Percentiles rank a stretch among this genome's conserved stretches.
Conservation (phyloP, 495 filamentous ascomycete species). For the Talaromyces liani region DNA sequence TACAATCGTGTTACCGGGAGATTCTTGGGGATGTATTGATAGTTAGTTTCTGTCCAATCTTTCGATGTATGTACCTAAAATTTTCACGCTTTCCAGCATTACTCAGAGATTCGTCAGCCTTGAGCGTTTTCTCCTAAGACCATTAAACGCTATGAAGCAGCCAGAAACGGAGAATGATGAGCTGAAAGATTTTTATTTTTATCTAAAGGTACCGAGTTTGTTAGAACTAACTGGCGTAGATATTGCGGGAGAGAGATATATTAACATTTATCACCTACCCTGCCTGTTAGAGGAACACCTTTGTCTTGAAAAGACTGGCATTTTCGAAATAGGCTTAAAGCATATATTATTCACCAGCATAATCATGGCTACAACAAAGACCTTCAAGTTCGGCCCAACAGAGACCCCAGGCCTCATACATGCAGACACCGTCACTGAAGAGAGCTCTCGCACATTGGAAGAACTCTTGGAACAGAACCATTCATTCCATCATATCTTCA, state of each 20-base stretch:
- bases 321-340: neutral
- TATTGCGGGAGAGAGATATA: neutral
- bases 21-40: neutral
- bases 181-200: neutral
- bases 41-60: neutral
- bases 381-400: neutral
- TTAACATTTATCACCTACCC: neutral
- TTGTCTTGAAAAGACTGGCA: neutral
- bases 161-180: neutral
- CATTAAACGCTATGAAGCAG: neutral
- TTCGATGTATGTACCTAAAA: neutral
- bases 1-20: neutral
- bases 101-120: neutral
- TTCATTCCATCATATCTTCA: constrained; percentile 1
- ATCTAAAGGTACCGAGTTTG: neutral
- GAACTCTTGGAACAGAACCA: neutral
- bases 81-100: neutral
- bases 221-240: neutral
- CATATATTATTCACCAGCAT: neutral
- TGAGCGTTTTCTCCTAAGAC: neutral
- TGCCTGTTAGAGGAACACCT: neutral
- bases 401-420: constrained; percentile 3
- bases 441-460: constrained; percentile 1
- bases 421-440: constrained; percentile 1
- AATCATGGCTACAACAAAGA: neutral